Percentiles rank a stretch among this genome's conserved stretches.
These are phyloP conservation scores for Colletotrichum eremochloae DNA, from an alignment of 2,329 filamentous ascomycete species.

Conservation along the genomic window DNA sequence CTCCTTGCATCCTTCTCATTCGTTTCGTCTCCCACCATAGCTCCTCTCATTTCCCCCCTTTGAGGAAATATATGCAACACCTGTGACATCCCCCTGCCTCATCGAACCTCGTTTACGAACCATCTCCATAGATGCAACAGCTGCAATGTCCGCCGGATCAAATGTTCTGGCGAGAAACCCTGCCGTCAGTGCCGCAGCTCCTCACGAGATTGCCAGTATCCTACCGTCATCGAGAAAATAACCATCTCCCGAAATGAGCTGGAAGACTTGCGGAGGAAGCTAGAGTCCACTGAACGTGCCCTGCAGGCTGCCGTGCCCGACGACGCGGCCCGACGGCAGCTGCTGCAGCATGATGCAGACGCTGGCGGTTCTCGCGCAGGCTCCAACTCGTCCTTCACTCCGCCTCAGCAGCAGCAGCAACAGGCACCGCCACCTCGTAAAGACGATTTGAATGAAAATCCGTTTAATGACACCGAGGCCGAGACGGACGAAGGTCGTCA, in stretches of 20 bases:
- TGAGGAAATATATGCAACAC: background rate
- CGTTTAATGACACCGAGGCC: slow-evolving; percentile 38
- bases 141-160: slow-evolving; percentile 66
- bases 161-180: slow-evolving; percentile 64
- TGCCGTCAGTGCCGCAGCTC: slow-evolving; percentile 60
- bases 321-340: slow-evolving; percentile 50
- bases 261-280: slow-evolving; percentile 56
- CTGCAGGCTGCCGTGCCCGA: slow-evolving; percentile 56
- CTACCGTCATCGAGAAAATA: slow-evolving; percentile 59
- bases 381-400: slow-evolving; percentile 42
- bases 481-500: slow-evolving; percentile 55
- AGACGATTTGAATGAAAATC: slow-evolving; percentile 16
- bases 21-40: background rate
- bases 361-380: slow-evolving; percentile 35
- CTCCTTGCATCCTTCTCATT: background rate
- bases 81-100: background rate
- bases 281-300: slow-evolving; percentile 56
- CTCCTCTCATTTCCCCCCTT: background rate
- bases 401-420: slow-evolving; percentile 42
- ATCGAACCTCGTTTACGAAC: slow-evolving; percentile 9
- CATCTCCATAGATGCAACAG: slow-evolving; percentile 60
- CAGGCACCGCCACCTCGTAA: background rate
- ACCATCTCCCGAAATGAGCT: slow-evolving; percentile 57
- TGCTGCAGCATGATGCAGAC: slow-evolving; percentile 49
- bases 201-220: slow-evolving; percentile 63